These are phyloP conservation scores for Stachybotrys echinatus DNA, from an alignment of 2,329 filamentous ascomycete genomes.

Conservation along the genomic window DNA sequence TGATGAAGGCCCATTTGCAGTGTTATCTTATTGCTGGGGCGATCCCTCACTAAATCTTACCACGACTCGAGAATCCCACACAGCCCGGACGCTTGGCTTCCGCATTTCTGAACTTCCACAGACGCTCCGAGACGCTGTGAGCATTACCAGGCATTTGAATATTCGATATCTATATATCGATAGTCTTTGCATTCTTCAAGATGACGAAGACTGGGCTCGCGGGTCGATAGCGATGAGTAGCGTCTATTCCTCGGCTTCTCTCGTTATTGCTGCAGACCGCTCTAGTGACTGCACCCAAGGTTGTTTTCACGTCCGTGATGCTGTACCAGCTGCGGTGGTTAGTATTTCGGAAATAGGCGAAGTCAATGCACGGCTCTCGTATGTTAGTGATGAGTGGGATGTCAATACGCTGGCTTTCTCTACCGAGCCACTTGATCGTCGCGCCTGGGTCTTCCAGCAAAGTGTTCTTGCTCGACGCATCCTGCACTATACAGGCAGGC, in stretches of 20 bases:
- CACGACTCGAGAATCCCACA: not conserved
- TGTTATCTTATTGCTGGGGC: constrained; percentile 1
- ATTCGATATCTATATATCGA: constrained; percentile 2
- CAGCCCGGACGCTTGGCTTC: not conserved
- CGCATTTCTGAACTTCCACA: not conserved
- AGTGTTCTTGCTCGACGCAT: not conserved
- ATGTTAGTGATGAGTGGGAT: not conserved
- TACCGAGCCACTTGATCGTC: constrained; percentile 1
- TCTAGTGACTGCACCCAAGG: not conserved
- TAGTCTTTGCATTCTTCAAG: constrained; percentile 2
- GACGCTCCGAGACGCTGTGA: not conserved
- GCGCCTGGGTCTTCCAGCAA: constrained; percentile 1
- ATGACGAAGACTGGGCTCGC: not conserved
- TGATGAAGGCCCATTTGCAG: not conserved
- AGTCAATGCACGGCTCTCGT: not conserved
- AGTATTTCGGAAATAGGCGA: not conserved
- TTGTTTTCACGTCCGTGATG: not conserved
- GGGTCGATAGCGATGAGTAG: not conserved
- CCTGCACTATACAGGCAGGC: not conserved
- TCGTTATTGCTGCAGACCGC: constrained; percentile 2
- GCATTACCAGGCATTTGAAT: not conserved
- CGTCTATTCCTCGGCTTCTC: constrained; percentile 1
- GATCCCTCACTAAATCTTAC: not conserved
- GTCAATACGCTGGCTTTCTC: not conserved
- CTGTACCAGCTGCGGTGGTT: not conserved